phyloP scores from a whole-genome alignment of 768 basidiomycete genomes.

The Cubamyces sp. region DNA sequence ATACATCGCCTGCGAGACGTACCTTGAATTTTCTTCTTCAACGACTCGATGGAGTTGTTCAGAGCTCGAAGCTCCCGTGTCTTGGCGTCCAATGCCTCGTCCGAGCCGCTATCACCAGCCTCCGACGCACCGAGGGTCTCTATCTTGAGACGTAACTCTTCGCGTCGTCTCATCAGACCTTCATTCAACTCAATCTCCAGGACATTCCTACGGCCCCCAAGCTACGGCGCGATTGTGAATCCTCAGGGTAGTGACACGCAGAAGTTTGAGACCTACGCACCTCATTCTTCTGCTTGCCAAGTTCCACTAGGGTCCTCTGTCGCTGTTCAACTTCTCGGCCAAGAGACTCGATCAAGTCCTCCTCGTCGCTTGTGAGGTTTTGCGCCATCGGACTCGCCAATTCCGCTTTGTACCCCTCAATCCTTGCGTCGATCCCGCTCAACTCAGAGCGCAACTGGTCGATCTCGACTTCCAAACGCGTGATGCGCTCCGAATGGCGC shows the following conservation, averaged over 20 bases:
- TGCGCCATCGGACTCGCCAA: constrained; percentile 74
- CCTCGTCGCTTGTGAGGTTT: constrained; percentile 75
- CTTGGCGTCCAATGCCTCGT: constrained; percentile 69
- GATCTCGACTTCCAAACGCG: constrained; percentile 65
- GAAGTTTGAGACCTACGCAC: constrained; percentile 44
- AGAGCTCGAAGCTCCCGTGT: constrained; percentile 71
- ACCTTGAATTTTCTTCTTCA: constrained; percentile 70
- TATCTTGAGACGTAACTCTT: constrained; percentile 76
- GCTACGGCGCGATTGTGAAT: neutral
- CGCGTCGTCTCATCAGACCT: constrained; percentile 74
- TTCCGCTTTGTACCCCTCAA: constrained; percentile 69
- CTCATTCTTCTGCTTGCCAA: constrained; percentile 70
- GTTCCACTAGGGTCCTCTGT: constrained; percentile 69
- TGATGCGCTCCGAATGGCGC: constrained; percentile 60
- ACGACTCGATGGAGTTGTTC: constrained; percentile 62
- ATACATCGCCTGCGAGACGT: neutral
- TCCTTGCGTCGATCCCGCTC: constrained; percentile 59
- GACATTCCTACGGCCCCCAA: constrained; percentile 68
- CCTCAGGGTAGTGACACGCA: neutral
- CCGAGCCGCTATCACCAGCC: constrained; percentile 56
- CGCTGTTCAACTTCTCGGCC: constrained; percentile 77
- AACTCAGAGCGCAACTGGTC: constrained; percentile 78
- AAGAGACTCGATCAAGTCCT: constrained; percentile 62
- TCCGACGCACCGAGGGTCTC: constrained; percentile 73
- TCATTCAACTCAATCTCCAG: constrained; percentile 95